A percentile compares a stretch with the other conserved stretches of the same genome.
These are phyloP conservation scores for Ilyonectria sp. DNA, from an alignment of 2,329 filamentous ascomycete genomes.

Conservation along the genomic window DNA sequence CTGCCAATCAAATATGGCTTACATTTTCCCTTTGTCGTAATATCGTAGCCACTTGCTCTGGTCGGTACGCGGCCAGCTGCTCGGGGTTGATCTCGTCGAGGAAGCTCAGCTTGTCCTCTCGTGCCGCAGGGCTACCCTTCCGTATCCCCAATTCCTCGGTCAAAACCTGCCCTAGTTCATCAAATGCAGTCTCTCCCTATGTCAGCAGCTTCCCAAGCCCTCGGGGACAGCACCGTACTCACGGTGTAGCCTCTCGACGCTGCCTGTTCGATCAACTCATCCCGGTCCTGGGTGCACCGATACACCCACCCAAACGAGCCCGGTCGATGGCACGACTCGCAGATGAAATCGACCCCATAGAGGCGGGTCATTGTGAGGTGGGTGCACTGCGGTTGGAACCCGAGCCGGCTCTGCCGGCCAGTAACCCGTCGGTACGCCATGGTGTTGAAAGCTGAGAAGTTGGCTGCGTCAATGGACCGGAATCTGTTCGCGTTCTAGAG, in stretches of 20 bases:
- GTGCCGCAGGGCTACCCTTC: slow-evolving; percentile 57
- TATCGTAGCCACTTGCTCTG: slow-evolving; percentile 63
- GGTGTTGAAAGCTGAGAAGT: background rate
- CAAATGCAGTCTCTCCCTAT: slow-evolving; percentile 50
- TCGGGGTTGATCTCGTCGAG: slow-evolving; percentile 61
- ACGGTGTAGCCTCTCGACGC: slow-evolving; percentile 41
- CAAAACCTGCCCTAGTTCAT: slow-evolving; percentile 54
- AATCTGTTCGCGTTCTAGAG: background rate
- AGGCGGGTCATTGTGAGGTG: slow-evolving; percentile 79
- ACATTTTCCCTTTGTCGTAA: slow-evolving; percentile 67
- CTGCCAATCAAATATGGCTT: slow-evolving; percentile 28
- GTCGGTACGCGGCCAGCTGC: slow-evolving; percentile 61
- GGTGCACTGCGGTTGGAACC: slow-evolving; percentile 67
- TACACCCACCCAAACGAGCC: slow-evolving; percentile 81
- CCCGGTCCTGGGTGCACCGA: slow-evolving; percentile 77
- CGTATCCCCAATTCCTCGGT: slow-evolving; percentile 53
- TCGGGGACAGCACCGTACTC: background rate
- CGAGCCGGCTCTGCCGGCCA: slow-evolving; percentile 28
- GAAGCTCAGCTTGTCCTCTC: slow-evolving; percentile 61
- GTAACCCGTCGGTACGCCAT: slow-evolving; percentile 37
- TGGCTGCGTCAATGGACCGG: background rate
- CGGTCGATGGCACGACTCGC: slow-evolving; percentile 69
- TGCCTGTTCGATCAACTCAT: slow-evolving; percentile 56
- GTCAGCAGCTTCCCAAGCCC: slow-evolving; percentile 15
- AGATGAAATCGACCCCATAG: slow-evolving; percentile 68